Base-by-base conservation (phyloP, 495 filamentous ascomycete genomes). In the Elasticomyces elasticus region DNA sequence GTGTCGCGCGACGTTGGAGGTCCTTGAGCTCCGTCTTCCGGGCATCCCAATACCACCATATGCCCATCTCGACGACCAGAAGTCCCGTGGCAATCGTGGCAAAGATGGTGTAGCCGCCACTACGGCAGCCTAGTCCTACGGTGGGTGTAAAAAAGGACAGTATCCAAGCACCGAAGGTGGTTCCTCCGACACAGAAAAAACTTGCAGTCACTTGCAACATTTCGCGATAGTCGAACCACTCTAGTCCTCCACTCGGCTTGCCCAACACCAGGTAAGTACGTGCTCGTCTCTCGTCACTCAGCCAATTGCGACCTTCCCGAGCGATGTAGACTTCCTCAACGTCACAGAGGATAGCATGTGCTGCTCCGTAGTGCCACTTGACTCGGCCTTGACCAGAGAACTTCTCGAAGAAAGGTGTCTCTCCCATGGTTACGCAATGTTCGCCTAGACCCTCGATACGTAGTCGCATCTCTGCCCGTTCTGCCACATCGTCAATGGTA, bases 71-170 rank as follows among this genome's bases (percentile, higher is more conserved):
- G n/a, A 66, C 40, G 6, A 69, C 10, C 28, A 75, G 62, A 11
- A 67, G 54, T 1, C 45, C 49, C 4, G 63, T 38, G 12, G 64
- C 58, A 6, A 71, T 49, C n/a, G 67, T 26, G 3, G 65, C 51
- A 51, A 72, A 78, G 15, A 74, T 58, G 15, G 73, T 51, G 51
- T 77, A 78, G 0, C 70, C 71, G 1, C 74, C 73, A 33, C 69
- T 74, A 22, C 76, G 65, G 52, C 76, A 79, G 2, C 71, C 71
- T 5, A 78, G 54, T 1, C 76, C 76, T n/a, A 75, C 69, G 2
- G 73, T 76, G 0, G 73, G 73, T 0, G 69, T 75, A 49, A 63
- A 67, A 51, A 61, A 72, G 0, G 68, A 71, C n/a, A 76, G 37
- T 45, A 72, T 58, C 52, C 75, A 69, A 2, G 73, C 67, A 25